These are phyloP conservation scores for Schizosaccharomyces octosporus DNA, from an alignment of 805 yeast genomes.

Conservation along the genomic window DNA sequence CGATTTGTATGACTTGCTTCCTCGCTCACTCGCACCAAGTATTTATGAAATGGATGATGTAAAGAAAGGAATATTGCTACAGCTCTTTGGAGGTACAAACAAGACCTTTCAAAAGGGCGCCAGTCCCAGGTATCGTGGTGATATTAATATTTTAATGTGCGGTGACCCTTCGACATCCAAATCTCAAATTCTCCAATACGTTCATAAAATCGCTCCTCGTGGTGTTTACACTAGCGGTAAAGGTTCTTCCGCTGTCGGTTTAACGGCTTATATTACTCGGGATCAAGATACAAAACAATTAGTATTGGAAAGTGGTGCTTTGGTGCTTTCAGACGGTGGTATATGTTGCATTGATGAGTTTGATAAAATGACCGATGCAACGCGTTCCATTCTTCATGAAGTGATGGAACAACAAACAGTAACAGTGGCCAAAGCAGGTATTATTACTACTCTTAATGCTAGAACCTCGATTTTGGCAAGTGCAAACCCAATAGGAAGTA, in stretches of 20 bases:
- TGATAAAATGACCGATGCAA: slow-evolving; percentile 87
- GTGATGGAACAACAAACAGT: slow-evolving; percentile 99
- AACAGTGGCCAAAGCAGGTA: slow-evolving; percentile 94
- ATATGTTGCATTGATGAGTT: slow-evolving; percentile 96
- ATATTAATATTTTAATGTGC: slow-evolving; percentile 68
- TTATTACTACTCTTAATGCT: slow-evolving; percentile 87
- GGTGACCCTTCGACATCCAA: slow-evolving; percentile 98
- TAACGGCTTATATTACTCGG: slow-evolving; percentile 87
- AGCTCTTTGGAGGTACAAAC: slow-evolving; percentile 86
- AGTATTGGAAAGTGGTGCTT: slow-evolving; percentile 86
- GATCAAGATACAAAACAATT: slow-evolving; percentile 83
- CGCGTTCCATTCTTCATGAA: slow-evolving; percentile 86
- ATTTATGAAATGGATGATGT: slow-evolving; percentile 91
- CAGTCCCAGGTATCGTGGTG: slow-evolving; percentile 65
- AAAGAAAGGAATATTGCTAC: slow-evolving; percentile 78
- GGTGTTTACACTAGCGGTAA: slow-evolving; percentile 97
- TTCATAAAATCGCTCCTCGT: slow-evolving; percentile 91
- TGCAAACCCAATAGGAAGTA: slow-evolving; percentile 89
- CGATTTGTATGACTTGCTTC: slow-evolving; percentile 63
- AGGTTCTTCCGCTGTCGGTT: slow-evolving; percentile 96
- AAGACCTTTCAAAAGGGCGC: slow-evolving; percentile 78
- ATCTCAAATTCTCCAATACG: slow-evolving; percentile 81
- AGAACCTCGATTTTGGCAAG: slow-evolving; percentile 88
- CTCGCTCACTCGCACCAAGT: slow-evolving; percentile 90
- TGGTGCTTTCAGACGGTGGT: slow-evolving; percentile 92